Evolutionary conservation across 2,329 filamentous ascomycete genomes (phyloP), one percentile per base, ranked within the genome.

Genomic region (Verticillium isaacii): DNA sequence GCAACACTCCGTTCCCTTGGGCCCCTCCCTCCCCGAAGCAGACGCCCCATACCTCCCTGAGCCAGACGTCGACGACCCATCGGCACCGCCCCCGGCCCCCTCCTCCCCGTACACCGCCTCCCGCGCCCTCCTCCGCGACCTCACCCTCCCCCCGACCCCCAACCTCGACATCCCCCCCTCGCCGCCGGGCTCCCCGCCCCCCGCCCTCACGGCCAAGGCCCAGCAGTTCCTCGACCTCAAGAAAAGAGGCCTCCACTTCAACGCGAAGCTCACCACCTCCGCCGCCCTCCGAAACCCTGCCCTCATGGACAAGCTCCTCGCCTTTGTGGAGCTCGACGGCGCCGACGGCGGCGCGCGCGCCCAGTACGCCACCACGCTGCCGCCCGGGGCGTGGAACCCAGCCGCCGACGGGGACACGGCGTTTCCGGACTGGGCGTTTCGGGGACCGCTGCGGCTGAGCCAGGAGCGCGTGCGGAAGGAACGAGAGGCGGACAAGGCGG

Each of bases 201-300:
- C 78, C 37, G 67, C 75, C 52, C 74, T 87, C 14, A 88, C 83
- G 58, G 82, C 84, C 66, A 93, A 92, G 68, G 89, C 94, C 67
- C 82, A 86, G 65, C 85, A 87, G 63, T 94, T 95, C 66, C 82
- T 94, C 0, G 81, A 85, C 56, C 81, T 94, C n/a, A 95, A 95
- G 77, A 87, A 85, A 69, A 85, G 89, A 65, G 88, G 88, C 5
- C 81, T 88, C 17, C 91, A 95, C 74, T 94, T 94, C 80, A 93
- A 95, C 72, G 80, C 86, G 68, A 88, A 89, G 64, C 78, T 95
- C 9, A 85, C 89, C 39, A 81, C 82, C 62, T 90, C 88, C 0
- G 76, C 84, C 0, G 85, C 89, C 8, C 77, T 93, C 62, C 84
- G 85, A 59, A 94, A 94, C 70, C 91, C 91, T 2, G 85, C 83